phyloP scores from a whole-genome alignment of 2,329 filamentous ascomycete species.

The Phialocephala sp. region DNA sequence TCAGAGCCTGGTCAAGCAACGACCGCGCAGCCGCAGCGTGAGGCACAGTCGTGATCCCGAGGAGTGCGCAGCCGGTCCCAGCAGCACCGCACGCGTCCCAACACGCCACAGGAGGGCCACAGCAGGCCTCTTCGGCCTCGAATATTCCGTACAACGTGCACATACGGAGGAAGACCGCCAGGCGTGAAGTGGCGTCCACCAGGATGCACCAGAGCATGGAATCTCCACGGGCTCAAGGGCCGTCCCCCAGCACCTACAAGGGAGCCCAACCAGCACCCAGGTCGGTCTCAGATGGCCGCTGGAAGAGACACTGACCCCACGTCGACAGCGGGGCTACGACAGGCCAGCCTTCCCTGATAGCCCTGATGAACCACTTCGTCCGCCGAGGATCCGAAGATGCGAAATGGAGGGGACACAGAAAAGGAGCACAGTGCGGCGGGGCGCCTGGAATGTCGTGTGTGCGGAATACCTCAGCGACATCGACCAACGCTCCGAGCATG shows the following conservation, averaged over 20 bases:
- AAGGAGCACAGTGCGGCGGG: not conserved
- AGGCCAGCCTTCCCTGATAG: not conserved
- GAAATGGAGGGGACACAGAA: not conserved
- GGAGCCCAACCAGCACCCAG: not conserved
- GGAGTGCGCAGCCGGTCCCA: not conserved
- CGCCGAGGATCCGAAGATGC: slow-evolving; percentile 2
- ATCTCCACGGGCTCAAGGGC: not conserved
- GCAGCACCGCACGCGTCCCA: not conserved
- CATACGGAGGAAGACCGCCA: not conserved
- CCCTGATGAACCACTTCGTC: no score
- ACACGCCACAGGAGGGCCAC: slow-evolving; percentile 3
- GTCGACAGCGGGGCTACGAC: not conserved
- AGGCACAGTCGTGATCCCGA: not conserved
- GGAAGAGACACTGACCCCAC: slow-evolving; percentile 3
- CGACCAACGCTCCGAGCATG: not conserved
- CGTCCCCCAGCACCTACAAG: not conserved
- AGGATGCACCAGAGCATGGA: not conserved
- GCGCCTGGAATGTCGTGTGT: slow-evolving; percentile 5
- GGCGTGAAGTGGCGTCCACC: not conserved
- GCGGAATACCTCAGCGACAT: slow-evolving; percentile 8
- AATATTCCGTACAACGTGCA: not conserved
- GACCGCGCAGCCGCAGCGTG: not conserved
- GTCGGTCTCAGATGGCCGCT: not conserved
- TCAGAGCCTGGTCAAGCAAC: not conserved
- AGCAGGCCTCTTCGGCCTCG: not conserved